Evolutionary conservation across 305 asterid genomes (phyloP), one percentile per base, ranked within the genome.

Genomic region (Striga hermonthica): DNA sequence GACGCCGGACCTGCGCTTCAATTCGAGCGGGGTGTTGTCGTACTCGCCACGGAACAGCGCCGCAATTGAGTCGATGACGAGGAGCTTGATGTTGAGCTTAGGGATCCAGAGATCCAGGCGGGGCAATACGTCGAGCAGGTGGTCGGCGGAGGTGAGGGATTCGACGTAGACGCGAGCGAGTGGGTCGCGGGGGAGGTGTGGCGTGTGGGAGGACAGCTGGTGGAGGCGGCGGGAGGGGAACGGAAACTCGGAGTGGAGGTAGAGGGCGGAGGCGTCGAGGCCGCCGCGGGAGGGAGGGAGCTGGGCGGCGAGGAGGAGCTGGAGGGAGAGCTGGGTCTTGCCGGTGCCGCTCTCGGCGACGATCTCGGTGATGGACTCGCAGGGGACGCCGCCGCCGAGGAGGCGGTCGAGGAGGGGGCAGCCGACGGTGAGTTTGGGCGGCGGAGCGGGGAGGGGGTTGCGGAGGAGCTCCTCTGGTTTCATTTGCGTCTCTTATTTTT

Each of bases 271-370:
- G 68, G 87, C 85, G 77, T 90, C 73, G 67, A 89, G 90, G 66
- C 96, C 96, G 49, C 95, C 91, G 22, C 43, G 70, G 12, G 85
- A 74, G 65, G 69, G 7, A 7, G 95, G 89, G 66, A 84, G 87
- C 74, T 88, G 96, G 57, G 83, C 85, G 58, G 94, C 68, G 72
- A 91, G 87, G 74, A 89, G 92, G 62, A 91, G 92, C 76, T 89
- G 98, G 58, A 89, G 79, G 59, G 88, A 84, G 72, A 91, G 80
- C 74, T 91, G 98, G 74, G 96, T 91, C 65, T 89, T 91, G 31
- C 98, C 96, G 60, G 80, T 76, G 75, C 95, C 91, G 74, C 98
- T 91, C 70, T 89, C 96, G 37, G 95, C 91, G 6, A 84, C 88
- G 64, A 91, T 72, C 64, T 91, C 98, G 15, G 98, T 89, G 57